Conservation (phyloP, 1,284 basidiomycete genomes). For the Papiliotrema nemorosa region DNA sequence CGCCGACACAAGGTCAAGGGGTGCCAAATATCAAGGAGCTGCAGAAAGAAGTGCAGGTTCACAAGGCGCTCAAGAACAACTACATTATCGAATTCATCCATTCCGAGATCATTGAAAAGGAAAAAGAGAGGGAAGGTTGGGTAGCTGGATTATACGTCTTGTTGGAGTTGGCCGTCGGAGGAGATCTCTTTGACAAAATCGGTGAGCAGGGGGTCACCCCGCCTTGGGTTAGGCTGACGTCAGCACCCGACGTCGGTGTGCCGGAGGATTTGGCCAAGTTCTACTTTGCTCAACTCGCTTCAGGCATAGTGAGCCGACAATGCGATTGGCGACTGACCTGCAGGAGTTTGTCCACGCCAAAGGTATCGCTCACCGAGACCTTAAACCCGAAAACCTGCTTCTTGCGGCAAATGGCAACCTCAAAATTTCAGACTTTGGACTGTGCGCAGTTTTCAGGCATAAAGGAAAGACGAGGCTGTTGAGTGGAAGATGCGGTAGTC, state of each 20-base stretch:
- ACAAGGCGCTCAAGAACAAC: slow-evolving; percentile 72
- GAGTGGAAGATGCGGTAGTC: slow-evolving; percentile 81
- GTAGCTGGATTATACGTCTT: slow-evolving; percentile 86
- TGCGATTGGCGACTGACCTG: background rate
- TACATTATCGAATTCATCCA: slow-evolving; percentile 84
- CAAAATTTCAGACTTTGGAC: slow-evolving; percentile 93
- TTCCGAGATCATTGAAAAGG: slow-evolving; percentile 68
- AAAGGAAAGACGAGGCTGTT: slow-evolving; percentile 78
- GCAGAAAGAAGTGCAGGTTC: slow-evolving; percentile 91
- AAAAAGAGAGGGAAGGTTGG: slow-evolving; percentile 52
- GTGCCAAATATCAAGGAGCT: slow-evolving; percentile 62
- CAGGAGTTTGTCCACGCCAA: slow-evolving; percentile 79
- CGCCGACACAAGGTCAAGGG: slow-evolving; percentile 28
- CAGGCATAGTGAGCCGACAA: slow-evolving; percentile 57
- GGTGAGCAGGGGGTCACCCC: slow-evolving; percentile 54
- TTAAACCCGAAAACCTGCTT: slow-evolving; percentile 93
- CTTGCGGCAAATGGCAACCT: slow-evolving; percentile 70
- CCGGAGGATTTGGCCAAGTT: slow-evolving; percentile 83
- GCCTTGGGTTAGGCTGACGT: background rate
- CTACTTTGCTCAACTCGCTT: slow-evolving; percentile 85
- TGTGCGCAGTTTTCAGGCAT: slow-evolving; percentile 86
- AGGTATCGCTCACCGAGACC: slow-evolving; percentile 91
- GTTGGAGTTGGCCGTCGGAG: slow-evolving; percentile 86
- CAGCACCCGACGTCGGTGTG: slow-evolving; percentile 82
- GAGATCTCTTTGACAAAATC: slow-evolving; percentile 98